Conservation (phyloP, 345 rosid genomes). For the Brassica juncea region DNA sequence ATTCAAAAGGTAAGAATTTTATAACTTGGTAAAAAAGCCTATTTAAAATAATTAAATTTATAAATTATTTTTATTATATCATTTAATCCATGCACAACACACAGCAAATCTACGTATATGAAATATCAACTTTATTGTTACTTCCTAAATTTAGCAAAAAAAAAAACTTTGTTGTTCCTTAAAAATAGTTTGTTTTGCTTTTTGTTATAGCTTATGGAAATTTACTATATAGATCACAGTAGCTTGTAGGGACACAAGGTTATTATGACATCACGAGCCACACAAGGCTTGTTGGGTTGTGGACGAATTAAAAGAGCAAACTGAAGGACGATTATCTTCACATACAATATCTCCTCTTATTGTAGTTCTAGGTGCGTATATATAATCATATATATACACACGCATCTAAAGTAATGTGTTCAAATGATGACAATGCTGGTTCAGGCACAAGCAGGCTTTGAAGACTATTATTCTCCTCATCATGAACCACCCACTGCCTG, state of each 20-base stretch:
- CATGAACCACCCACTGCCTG: conserved; percentile 65
- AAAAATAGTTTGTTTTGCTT: not conserved
- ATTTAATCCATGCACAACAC: no score
- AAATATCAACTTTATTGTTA: not conserved
- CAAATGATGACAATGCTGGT: conserved; percentile 21
- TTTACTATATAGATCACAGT: not conserved
- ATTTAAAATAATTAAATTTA: no score
- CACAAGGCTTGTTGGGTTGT: not conserved
- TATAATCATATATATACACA: not conserved
- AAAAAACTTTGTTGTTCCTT: no score
- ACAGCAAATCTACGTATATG: not conserved
- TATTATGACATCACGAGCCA: conserved; percentile 20
- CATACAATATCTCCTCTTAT: not conserved
- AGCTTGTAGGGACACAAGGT: conserved; percentile 20
- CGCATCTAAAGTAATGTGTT: not conserved
- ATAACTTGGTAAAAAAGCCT: no score
- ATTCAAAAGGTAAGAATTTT: no score
- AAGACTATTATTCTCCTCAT: conserved; percentile 59
- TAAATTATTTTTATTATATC: no score
- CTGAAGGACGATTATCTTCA: not conserved
- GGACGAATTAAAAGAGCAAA: no score
- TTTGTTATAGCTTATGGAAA: conserved; percentile 9
- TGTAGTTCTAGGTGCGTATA: conserved; percentile 12
- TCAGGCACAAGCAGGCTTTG: conserved; percentile 64
- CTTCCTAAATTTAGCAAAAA: not conserved